phyloP scores from a whole-genome alignment of 1,284 basidiomycete genomes.

The Inonotus hispidus region DNA sequence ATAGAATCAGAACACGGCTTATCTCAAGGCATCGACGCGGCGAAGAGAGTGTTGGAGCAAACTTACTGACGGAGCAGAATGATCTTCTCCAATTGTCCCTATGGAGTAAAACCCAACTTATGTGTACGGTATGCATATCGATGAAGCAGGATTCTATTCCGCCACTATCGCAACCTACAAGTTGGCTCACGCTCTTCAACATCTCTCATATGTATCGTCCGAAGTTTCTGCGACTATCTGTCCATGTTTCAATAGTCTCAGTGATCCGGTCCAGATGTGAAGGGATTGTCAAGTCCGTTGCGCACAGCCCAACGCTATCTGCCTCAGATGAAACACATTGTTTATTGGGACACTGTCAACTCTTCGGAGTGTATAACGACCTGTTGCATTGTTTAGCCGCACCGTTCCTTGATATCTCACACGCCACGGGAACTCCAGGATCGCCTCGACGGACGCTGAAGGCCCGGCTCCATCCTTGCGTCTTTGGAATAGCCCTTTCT shows the following conservation, averaged over 20 bases:
- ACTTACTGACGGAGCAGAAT: slow-evolving; percentile 2
- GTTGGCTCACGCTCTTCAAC: background rate
- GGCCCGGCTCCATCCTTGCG: no score
- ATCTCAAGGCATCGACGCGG: slow-evolving; percentile 34
- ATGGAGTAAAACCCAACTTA: background rate
- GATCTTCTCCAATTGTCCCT: background rate
- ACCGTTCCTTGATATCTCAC: background rate
- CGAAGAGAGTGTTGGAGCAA: slow-evolving; percentile 20
- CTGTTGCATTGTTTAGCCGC: background rate
- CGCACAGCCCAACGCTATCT: background rate
- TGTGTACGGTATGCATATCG: background rate
- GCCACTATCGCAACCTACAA: background rate
- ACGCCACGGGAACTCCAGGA: no score
- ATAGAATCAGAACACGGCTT: slow-evolving; percentile 35
- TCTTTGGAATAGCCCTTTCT: background rate
- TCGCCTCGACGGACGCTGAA: no score
- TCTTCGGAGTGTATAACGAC: background rate
- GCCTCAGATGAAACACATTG: background rate
- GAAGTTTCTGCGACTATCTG: background rate
- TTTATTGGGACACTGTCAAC: background rate
- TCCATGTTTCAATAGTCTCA: background rate
- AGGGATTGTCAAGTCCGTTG: background rate
- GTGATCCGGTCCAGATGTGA: background rate
- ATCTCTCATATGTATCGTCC: background rate
- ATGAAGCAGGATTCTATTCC: background rate